These are phyloP conservation scores for Neofusicoccum sp. DNA, from an alignment of 2,329 filamentous ascomycete genomes.

Conservation along the genomic window DNA sequence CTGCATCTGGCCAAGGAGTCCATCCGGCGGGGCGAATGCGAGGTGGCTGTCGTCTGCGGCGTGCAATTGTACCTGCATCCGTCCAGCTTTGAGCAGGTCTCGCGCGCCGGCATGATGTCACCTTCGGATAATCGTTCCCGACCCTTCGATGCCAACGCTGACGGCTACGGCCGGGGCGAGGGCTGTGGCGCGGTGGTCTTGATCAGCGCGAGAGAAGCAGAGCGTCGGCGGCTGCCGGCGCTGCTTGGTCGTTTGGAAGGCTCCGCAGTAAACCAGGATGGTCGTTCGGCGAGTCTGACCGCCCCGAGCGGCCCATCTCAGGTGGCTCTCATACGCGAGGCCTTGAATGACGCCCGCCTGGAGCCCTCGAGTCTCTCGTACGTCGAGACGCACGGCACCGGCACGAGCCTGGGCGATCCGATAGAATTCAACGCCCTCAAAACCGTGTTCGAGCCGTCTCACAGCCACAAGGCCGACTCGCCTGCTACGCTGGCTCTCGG, in stretches of 20 bases:
- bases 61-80: conserved; percentile 27
- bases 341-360: conserved; percentile 39
- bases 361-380: conserved; percentile 17
- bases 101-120: conserved; percentile 26
- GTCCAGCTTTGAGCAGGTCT: conserved; percentile 23
- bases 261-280: conserved; percentile 50
- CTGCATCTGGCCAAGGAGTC: conserved; percentile 29
- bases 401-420: conserved; percentile 53
- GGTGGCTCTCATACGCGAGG: conserved; percentile 31
- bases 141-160: conserved; percentile 52
- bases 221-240: conserved; percentile 53
- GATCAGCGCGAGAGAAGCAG: conserved; percentile 58
- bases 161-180: conserved; percentile 65
- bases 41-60: conserved; percentile 16
- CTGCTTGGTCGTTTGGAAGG: conserved; percentile 50
- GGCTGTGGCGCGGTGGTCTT: conserved; percentile 58
- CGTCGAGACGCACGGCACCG: conserved; percentile 51
- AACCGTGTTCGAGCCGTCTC: conserved; percentile 21
- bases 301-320: conserved; percentile 55
- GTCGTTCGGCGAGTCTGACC: conserved; percentile 56
- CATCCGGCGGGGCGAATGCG: conserved; percentile 19
- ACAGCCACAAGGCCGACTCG: conserved; percentile 29
- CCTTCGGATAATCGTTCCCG: conserved; percentile 32
- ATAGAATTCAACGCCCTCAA: conserved; percentile 37
- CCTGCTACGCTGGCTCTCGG: conserved; percentile 18